Evolutionary conservation across 2,329 filamentous ascomycete species (phyloP), one percentile per base, ranked within the genome.

Genomic region (Penicillium sp.): DNA sequence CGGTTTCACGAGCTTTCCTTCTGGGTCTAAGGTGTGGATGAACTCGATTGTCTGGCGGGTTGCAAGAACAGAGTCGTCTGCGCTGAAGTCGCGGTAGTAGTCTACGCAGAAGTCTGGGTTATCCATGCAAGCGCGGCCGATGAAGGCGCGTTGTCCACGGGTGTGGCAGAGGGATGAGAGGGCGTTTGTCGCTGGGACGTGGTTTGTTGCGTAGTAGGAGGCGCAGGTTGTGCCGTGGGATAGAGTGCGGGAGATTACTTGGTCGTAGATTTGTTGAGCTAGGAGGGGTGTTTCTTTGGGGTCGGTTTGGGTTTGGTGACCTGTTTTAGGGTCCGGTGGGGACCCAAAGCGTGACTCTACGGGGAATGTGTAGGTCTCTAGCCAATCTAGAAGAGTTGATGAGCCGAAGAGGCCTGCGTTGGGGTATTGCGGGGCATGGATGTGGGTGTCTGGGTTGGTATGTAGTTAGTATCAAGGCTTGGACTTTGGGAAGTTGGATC

Each of bases 91-190:
- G 23, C 86, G 83, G 77, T 97, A 97, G 78, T 88, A 90, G 1
- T 84, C 82, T 0, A 93, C 93, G 38, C 86, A 88, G 5, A 89
- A 75, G 0, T 77, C 73, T 0, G 74, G 73, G 31, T 83, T 82
- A 73, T 97, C 91, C 94, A 99, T 97, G 80, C 93, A 97, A n/a
- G 95, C 90, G 41, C 94, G 84, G 33, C 94, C 94, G 41, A 99
- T 85, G 63, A 97, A 90, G 7, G 94, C 94, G 53, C 94, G 83
- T 77, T 99, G 94, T 45, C 94, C 94, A 27, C 85, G 79, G 0
- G 78, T 72, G n/a, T 90, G 81, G 69, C 93, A 97, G 19, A 97
- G 84, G 62, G 91, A 86, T 0, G 93, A 90, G 6, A 99, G 87
- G 8, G 96, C 83, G 71, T 96, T 97, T n/a, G 94, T 99, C 2